phyloP scores from a whole-genome alignment of 176 grass and related monocot genomes.

The Raddia distichophylla region DNA sequence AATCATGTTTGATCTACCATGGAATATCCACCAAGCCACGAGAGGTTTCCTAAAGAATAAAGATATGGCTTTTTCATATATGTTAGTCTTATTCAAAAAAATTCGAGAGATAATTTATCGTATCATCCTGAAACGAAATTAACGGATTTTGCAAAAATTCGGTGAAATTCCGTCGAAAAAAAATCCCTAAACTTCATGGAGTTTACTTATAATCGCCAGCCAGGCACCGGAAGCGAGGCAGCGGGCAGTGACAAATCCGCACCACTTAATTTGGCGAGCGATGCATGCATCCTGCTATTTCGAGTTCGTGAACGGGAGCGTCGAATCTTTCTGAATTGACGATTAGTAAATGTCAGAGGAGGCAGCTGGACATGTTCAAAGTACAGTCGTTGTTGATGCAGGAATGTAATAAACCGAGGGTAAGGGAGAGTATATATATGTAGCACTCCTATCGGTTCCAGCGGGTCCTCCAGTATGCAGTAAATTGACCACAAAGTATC shows the following conservation, averaged over 20 bases:
- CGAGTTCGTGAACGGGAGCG: background rate
- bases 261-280: background rate
- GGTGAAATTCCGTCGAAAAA: no score
- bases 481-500: background rate
- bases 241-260: background rate
- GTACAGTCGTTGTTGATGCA: background rate
- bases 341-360: background rate
- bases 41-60: no score
- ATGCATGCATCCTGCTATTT: background rate
- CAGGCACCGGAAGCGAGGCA: background rate
- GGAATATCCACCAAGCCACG: no score
- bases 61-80: no score
- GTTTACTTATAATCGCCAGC: no score
- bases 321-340: background rate
- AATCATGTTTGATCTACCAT: no score
- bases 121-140: no score
- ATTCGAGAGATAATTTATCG: no score
- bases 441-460: background rate
- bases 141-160: no score
- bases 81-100: no score
- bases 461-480: background rate
- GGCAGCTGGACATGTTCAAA: slow-evolving; percentile 30
- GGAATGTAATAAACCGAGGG: background rate
- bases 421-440: no score
- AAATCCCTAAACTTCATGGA: no score